Evolutionary conservation across 1,284 basidiomycete species (phyloP), one percentile per base, ranked within the genome.

Genomic region (Pascua sp.): DNA sequence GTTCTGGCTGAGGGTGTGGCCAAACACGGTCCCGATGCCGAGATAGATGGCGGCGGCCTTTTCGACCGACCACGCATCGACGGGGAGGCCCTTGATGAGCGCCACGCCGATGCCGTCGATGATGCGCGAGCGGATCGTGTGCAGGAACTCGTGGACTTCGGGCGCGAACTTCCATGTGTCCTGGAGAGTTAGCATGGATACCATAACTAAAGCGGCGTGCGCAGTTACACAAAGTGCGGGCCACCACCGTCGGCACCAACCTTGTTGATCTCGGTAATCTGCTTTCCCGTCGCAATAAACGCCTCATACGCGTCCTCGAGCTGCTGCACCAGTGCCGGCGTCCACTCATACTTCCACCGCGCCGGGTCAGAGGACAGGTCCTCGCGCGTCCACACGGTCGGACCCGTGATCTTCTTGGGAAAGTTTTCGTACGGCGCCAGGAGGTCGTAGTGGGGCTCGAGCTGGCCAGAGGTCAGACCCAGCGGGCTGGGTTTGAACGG

Each of bases 1-100:
- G 59, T 79, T 78, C 55, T 79, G 77, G 5, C 67, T 68, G 15
- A 75, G 64, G 4, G 71, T 64, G 49, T 72, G 55, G 43, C 77
- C 76, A 16, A 78, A 69, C 53, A 77, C 70, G 5, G 71, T 66
- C 8, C 77, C 76, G 4, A 78, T 62, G 16, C 73, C 77, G 17
- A 78, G 68, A 57, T 78, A 79, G 44, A 76, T 72, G 16, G 72
- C 73, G 1, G 77, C 72, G 8, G 67, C 69, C 43, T 78, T 72
- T 17, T 70, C 59, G 37, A 73, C 67, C 1, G 64, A 62, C 76
- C 77, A 79, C 3, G 68, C 63, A 37, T 68, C 60, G 11, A 74
- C 72, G 0, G 77, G 77, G 8, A 79, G 67, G 8, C 75, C 75
- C 59, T 77, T 71, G 70, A 79, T 75, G 16, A 79, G 68, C 53